Evolutionary conservation across 2,329 filamentous ascomycete species (phyloP).

Genomic region (Chlorencoelia australis): DNA sequence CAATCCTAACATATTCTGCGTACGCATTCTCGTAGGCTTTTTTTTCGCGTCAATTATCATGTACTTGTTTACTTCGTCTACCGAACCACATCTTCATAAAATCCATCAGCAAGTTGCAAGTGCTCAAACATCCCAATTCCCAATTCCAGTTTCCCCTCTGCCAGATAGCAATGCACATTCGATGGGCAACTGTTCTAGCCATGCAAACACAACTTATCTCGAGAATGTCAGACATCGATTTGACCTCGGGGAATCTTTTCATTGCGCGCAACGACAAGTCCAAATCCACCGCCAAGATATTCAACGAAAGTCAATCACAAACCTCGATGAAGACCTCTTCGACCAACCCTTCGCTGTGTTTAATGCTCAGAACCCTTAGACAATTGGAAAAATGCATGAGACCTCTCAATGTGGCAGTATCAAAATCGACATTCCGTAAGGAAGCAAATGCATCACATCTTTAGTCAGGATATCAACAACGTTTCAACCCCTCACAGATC

Average conservation of each 20-base stretch:
- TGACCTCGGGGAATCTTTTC: slow-evolving; percentile 38
- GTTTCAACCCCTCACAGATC: slow-evolving; percentile 42
- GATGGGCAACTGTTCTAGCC: too few species aligned
- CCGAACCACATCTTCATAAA: too few species aligned
- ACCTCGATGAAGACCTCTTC: slow-evolving; percentile 37
- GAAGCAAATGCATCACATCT: slow-evolving; percentile 45
- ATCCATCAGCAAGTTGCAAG: too few species aligned
- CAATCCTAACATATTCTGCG: too few species aligned
- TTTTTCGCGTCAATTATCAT: too few species aligned
- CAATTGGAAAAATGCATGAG: slow-evolving; percentile 39
- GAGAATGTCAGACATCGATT: slow-evolving; percentile 37
- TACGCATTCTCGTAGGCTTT: too few species aligned
- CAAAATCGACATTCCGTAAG: slow-evolving; percentile 39
- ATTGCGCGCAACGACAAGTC: slow-evolving; percentile 47
- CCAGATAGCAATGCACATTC: too few species aligned
- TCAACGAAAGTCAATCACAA: slow-evolving; percentile 41
- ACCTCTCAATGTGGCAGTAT: slow-evolving; percentile 41
- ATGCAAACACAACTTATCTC: slow-evolving; percentile 39
- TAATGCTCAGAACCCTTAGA: slow-evolving; percentile 32
- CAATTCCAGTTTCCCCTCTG: too few species aligned
- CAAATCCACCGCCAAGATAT: slow-evolving; percentile 41
- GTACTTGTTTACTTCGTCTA: too few species aligned
- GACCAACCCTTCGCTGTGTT: slow-evolving; percentile 37
- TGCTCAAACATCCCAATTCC: too few species aligned
- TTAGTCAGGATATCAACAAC: slow-evolving; percentile 51